Conservation (phyloP, 225 moss, liverwort and hornwort genomes). For the Takakia lepidozioides region DNA sequence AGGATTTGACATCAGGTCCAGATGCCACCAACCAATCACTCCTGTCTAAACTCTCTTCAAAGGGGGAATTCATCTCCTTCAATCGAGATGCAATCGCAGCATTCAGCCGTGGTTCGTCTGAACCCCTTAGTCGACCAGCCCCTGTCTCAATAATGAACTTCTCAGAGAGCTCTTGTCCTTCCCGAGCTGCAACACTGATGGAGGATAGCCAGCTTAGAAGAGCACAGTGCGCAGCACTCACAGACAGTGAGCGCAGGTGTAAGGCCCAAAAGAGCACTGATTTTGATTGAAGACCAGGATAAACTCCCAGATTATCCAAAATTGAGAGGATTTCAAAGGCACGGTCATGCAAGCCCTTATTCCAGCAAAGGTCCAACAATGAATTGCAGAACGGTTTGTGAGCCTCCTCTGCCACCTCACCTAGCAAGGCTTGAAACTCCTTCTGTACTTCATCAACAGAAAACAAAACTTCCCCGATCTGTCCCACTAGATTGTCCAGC, state of each 20-base stretch:
- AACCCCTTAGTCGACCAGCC: constrained; percentile 49
- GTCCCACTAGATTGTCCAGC: constrained; percentile 39
- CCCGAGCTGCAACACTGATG: constrained; percentile 28
- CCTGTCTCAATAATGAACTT: constrained; percentile 73
- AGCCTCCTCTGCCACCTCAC: constrained; percentile 36
- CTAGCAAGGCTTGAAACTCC: constrained; percentile 30
- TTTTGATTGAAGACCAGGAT: constrained; percentile 61
- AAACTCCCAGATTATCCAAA: constrained; percentile 49
- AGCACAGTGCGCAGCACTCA: constrained; percentile 72
- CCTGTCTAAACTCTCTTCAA: constrained; percentile 51
- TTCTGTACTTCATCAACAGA: constrained; percentile 16
- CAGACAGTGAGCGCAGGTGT: constrained; percentile 75
- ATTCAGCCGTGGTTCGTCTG: constrained; percentile 56
- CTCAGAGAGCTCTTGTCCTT: constrained; percentile 48
- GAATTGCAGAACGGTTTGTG: constrained; percentile 80
- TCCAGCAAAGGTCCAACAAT: constrained; percentile 70
- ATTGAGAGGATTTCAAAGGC: constrained; percentile 43
- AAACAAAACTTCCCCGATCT: constrained; percentile 33
- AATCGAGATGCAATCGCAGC: constrained; percentile 51
- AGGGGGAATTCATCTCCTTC: constrained; percentile 65
- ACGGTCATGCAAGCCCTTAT: constrained; percentile 38
- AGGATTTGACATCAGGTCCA: constrained; percentile 34
- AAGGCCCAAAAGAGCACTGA: constrained; percentile 56
- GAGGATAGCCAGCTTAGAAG: constrained; percentile 58
- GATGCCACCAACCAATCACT: constrained; percentile 68